Base-by-base conservation (phyloP, 2,329 filamentous ascomycete species). In the Eutypella sp. region DNA sequence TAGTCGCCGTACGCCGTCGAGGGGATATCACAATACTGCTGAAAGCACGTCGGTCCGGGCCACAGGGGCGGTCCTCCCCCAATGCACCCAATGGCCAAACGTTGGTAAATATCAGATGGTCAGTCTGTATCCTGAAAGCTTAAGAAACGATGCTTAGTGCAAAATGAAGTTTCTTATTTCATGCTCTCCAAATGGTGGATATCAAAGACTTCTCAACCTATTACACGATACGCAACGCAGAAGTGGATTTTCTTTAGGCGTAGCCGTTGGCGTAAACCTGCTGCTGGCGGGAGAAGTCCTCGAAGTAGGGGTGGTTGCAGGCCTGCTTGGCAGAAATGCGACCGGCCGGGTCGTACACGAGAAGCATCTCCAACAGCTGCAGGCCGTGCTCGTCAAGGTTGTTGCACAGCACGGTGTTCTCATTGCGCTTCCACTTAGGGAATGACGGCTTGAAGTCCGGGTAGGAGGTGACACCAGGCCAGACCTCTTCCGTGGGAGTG, bases 401-500 rank as follows among this genome's bases (percentile, higher is more conserved):
- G 37, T 80, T 78, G 59, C 90, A 87, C 29, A 93, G 74, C 23
- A 79, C 71, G 41, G 75, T 73, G 20, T 78, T 75, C 48, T 79
- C 75, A 60, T 90, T 85, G 47, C 88, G 82, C 57, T 78, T 76
- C 90, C 90, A 96, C 70, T 95, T 95, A 54, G 90, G 90, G 70
- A 96, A 96, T 3, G 87, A 91, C 23, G 86, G 67, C 69, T 96
- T 96, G 77, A 90, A 96, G 67, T 96, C 91, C 36, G 90, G 90
- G 71, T 95, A 95, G 7, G 87, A 90, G n/a, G 89, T 93, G 47
- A 96, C 89, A 49, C 90, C 90, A 25, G 90, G 90, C 90, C 90
- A 96, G 47, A 82, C 76, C 7, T 81, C 75, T 63, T 96, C 90
- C 44, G 82, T 81, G 3, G 90, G 90, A 4, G 91, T 96, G 54